Evolutionary conservation across 305 asterid genomes (phyloP), one percentile per base, ranked within the genome.

Genomic region (Fraxinus angustifolia): DNA sequence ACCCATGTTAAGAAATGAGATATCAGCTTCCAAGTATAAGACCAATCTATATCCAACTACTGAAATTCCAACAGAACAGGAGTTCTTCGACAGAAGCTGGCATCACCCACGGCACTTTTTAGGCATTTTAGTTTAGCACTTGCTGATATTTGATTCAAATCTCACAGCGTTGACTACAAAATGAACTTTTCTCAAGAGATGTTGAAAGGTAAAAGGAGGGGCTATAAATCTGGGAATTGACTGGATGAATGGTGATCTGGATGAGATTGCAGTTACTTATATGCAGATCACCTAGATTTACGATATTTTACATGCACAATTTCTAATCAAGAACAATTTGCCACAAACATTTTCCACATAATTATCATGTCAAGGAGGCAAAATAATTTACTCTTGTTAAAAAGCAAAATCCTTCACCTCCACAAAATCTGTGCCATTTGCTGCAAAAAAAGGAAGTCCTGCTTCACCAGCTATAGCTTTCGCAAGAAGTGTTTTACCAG

Each of bases 401-500:
- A 62, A 62, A 14, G 74, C 30, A 78, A 79, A 83, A 82, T 75
- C 81, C 50, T 89, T 84, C 85, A 96, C 99, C 99, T 96, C 99
- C 16, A 96, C 99, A 90, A 96, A 96, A 87, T 96, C 99, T 79
- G 99, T 96, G 76, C 99, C 99, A 85, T 90, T 96, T 85, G 95
- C 93, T 19, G 99, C 99, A 85, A 96, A 94, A 89, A 96, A 96
- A 21, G 99, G 99, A 84, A 96, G 96, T 11, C 99, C 99, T 58
- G 99, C 99, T 89, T 96, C 99, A 72, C 99, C 99, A 87, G 99
- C 99, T 83, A 96, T 96, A 81, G 99, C 99, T 90, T 94, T 95
- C 79, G 99, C 99, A 65, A 95, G 91, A 87, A 96, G 98, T 79
- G 99, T 96, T 93, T 96, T 96, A 83, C 99, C 99, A 86, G 99